Base-by-base conservation (phyloP, 2,329 filamentous ascomycete species). In the Pseudonectria foliicola region DNA sequence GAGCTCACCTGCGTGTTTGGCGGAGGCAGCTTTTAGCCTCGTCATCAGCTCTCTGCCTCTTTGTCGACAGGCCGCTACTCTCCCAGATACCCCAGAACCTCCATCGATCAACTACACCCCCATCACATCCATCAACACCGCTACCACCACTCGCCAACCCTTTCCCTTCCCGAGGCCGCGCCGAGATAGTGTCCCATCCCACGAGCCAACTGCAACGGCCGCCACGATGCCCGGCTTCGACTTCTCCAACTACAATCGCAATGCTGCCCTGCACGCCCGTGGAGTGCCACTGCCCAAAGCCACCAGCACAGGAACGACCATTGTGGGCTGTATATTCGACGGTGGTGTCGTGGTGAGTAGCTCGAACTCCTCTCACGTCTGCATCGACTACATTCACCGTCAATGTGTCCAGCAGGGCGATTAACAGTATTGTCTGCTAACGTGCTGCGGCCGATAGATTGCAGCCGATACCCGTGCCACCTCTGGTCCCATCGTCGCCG, bases 201-300 rank as follows among this genome's bases (percentile, higher is more conserved):
- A 38, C 34, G 34, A 30, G 40, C 40, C 18, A 40, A 40, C 18
- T 40, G 34, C 35, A 32, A 48, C 34, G 33, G 42, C 34, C 32
- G 42, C 42, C 67, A 81, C 58, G 55, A 98, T 98, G 92, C 82
- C 85, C 55, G 89, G 89, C 70, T 95, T 95, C 76, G 89, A 96
- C 71, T 98, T 98, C 76, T 93, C 88, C 65, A 98, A 98, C 76
- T 92, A 96, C 79, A 95, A 95, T 77, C 87, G 92, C 73, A 98
- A 98, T 78, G 80, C 84, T 62, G 90, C 90, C 47, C 80, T 98
- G 52, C 90, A 96, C 64, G 87, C 90, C 54, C 80, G 83, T 66
- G 93, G 93, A 52, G 83, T 96, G 34, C 92, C 92, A 43, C 73
- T 96, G 41, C 92, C 93, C 55, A 96, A 95, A 71, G 92, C 92